Evolutionary conservation across 2,329 filamentous ascomycete genomes (phyloP).

Genomic region (Phaeosphaeriaceae sp.): DNA sequence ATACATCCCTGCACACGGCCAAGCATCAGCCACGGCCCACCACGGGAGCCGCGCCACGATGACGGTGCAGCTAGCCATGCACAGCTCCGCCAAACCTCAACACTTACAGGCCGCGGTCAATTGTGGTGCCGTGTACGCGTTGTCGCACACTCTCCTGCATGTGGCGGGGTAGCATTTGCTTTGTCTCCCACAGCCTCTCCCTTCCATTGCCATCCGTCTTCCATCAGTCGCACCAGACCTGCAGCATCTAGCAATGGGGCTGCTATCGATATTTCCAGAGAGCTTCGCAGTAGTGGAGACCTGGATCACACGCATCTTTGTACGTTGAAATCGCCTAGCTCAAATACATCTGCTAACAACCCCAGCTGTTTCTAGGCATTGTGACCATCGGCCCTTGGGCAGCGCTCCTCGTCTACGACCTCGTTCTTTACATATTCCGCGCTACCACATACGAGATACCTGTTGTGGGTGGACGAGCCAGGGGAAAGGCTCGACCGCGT

Average conservation of each 20-base stretch:
- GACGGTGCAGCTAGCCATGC: constrained; percentile 1
- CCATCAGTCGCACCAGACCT: neutral
- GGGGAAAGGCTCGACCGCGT: constrained; percentile 65
- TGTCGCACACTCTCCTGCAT: neutral
- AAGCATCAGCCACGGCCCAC: neutral
- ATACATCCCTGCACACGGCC: neutral
- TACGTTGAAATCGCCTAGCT: constrained; percentile 48
- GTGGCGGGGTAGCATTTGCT: neutral
- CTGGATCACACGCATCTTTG: constrained; percentile 69
- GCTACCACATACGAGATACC: constrained; percentile 66
- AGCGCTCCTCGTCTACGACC: constrained; percentile 68
- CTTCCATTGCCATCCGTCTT: neutral
- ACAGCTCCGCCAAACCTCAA: neutral
- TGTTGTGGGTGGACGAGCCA: constrained; percentile 65
- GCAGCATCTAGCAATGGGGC: constrained; percentile 58
- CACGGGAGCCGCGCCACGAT: constrained; percentile 2
- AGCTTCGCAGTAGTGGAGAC: constrained; percentile 65
- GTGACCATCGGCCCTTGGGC: constrained; percentile 69
- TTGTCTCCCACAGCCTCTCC: neutral
- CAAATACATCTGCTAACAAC: constrained; percentile 20
- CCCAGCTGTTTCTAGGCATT: constrained; percentile 65
- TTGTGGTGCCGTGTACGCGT: neutral
- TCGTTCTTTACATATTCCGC: constrained; percentile 67
- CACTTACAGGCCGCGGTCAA: neutral
- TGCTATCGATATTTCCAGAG: constrained; percentile 70